phyloP scores from a whole-genome alignment of 495 filamentous ascomycete genomes.

The Amniculicola lignicola region DNA sequence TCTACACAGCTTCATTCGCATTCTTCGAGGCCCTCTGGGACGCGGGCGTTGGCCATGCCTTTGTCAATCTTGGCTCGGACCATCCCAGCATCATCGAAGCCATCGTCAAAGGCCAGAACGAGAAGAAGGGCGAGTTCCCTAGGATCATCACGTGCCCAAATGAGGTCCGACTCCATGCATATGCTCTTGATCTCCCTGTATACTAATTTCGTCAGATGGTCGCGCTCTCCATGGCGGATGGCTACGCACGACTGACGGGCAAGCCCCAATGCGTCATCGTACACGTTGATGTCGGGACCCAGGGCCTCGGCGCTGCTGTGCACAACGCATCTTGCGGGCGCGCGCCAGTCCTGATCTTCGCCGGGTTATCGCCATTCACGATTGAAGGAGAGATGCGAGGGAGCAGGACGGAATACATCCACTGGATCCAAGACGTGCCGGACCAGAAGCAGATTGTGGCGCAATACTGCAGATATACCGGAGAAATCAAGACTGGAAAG shows the following conservation, averaged over 20 bases:
- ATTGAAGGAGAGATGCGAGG: slow-evolving; percentile 88
- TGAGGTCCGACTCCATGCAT: slow-evolving; percentile 52
- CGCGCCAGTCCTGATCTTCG: slow-evolving; percentile 85
- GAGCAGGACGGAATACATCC: slow-evolving; percentile 89
- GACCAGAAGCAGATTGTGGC: slow-evolving; percentile 88
- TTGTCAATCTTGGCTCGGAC: slow-evolving; percentile 94
- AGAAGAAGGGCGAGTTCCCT: slow-evolving; percentile 67
- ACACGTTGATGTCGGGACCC: slow-evolving; percentile 94
- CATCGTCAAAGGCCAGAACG: slow-evolving; percentile 83
- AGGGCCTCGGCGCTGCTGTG: slow-evolving; percentile 84
- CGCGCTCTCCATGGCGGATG: slow-evolving; percentile 93
- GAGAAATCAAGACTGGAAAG: slow-evolving; percentile 83
- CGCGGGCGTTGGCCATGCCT: slow-evolving; percentile 83
- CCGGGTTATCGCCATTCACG: slow-evolving; percentile 84
- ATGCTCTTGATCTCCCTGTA: neutral
- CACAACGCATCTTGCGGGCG: slow-evolving; percentile 88
- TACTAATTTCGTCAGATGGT: slow-evolving; percentile 67
- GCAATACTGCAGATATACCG: slow-evolving; percentile 92
- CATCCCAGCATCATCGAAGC: slow-evolving; percentile 92
- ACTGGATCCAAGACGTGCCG: slow-evolving; percentile 96
- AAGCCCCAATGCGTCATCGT: slow-evolving; percentile 90
- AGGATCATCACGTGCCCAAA: slow-evolving; percentile 91
- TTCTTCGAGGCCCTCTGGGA: slow-evolving; percentile 96
- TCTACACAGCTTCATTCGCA: slow-evolving; percentile 74
- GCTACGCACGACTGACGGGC: slow-evolving; percentile 81